Evolutionary conservation across 495 filamentous ascomycete species (phyloP), one percentile per base, ranked within the genome.

Genomic region (Pseudotulostoma volvatum): DNA sequence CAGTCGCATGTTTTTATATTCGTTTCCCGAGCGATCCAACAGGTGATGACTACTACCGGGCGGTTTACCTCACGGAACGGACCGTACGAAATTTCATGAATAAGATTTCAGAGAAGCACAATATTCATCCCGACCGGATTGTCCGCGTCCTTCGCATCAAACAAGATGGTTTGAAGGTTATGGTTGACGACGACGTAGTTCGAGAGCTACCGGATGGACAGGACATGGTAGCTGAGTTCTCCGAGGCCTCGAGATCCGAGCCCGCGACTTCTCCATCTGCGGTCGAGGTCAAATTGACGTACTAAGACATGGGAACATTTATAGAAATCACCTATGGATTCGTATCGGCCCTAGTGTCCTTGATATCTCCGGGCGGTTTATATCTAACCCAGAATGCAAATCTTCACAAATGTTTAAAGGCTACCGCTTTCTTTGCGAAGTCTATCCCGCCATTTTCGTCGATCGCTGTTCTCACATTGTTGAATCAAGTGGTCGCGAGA

Each of bases 141-240:
- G 55, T 74, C 9, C 76, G 80, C 19, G 76, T 78, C 1, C 54
- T 93, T 16, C 82, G 69, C 25, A 62, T 87, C 40, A 78, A 80
- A 17, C 58, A 70, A 16, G 71, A 73, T 40, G 84, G 86, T 0
- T 54, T 95, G 3, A 73, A 81, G 45, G 77, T 97, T 33, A 75
- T 87, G 53, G 67, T 96, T 38, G 90, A 97, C 53, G 83, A 97
- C 44, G 85, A 94, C 34, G 76, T 90, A 19, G 75, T 97, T 14
- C 71, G 71, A n/a, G 79, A 86, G 53, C 66, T 96, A 11, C 68
- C 76, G 0, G 90, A 97, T 59, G 85, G 87, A 5, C 84, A 95
- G 50, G 88, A 94, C 49, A 87, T 97, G 77, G 67, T 70, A 20
- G 71, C 70, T 37, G 76, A 79, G 47, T 68, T 79, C 45, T 54